Percentiles rank a stretch among this genome's conserved stretches.
phyloP scores from a whole-genome alignment of 2,329 filamentous ascomycete genomes.

The Parastagonospora avenae region DNA sequence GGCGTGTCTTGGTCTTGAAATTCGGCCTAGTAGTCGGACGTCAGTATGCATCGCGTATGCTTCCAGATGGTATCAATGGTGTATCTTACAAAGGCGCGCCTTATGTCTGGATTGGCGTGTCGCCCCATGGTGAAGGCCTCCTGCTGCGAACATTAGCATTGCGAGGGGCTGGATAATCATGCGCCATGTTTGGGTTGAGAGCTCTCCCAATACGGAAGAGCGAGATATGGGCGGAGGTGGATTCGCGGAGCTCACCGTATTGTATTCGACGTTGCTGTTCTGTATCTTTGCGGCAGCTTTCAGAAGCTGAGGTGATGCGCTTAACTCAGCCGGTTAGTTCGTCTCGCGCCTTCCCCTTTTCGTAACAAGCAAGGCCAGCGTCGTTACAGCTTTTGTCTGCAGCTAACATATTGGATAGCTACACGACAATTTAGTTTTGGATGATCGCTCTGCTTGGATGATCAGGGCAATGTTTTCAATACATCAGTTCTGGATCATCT shows the following conservation, averaged over 20 bases:
- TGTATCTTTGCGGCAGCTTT: conserved; percentile 4
- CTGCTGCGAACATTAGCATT: conserved; percentile 19
- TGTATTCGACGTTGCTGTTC: conserved; percentile 5
- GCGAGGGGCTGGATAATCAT: neutral
- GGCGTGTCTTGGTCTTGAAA: conserved; percentile 50
- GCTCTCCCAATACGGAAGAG: neutral
- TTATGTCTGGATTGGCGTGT: conserved; percentile 51
- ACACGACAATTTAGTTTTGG: no score
- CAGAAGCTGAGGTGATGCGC: neutral
- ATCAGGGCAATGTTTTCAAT: no score
- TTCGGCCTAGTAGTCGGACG: conserved; percentile 25
- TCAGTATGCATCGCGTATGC: neutral
- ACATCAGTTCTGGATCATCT: no score
- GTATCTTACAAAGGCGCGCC: conserved; percentile 30
- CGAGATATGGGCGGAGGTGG: neutral
- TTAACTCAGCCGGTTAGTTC: neutral
- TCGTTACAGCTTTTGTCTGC: no score
- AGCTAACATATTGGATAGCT: no score
- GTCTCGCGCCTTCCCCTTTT: neutral
- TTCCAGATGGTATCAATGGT: neutral
- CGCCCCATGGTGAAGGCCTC: conserved; percentile 28
- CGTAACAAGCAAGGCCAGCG: conserved; percentile 1
- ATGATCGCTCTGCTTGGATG: no score
- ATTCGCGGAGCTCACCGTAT: conserved; percentile 4
- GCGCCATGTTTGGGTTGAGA: conserved; percentile 1